phyloP scores from a whole-genome alignment of 495 filamentous ascomycete genomes.

The Massariosphaeria phaeospora region DNA sequence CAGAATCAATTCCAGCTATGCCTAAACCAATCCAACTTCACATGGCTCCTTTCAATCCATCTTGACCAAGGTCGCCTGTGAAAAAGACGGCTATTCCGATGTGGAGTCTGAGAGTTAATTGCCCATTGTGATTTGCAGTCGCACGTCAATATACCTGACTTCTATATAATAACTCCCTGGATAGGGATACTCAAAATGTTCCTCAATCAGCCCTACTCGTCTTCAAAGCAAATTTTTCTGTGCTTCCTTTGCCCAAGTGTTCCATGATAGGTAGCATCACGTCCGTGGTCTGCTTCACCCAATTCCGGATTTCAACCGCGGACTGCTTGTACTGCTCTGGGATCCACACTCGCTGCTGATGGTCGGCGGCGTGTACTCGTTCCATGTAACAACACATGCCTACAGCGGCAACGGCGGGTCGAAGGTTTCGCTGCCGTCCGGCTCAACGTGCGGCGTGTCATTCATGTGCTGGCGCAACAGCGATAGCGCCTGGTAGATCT shows the following conservation, averaged over 20 bases:
- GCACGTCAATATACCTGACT: constrained; percentile 8
- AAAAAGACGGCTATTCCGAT: constrained; percentile 8
- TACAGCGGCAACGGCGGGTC: constrained; percentile 13
- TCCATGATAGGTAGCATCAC: constrained; percentile 2
- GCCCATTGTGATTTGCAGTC: constrained; percentile 6
- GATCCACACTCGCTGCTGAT: too few species aligned
- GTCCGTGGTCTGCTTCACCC: too few species aligned
- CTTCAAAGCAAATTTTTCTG: neutral
- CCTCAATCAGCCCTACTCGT: constrained; percentile 3
- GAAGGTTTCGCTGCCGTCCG: constrained; percentile 16
- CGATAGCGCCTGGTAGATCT: constrained; percentile 17
- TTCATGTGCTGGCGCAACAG: constrained; percentile 19
- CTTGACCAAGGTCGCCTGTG: constrained; percentile 12
- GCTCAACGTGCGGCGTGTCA: constrained; percentile 17
- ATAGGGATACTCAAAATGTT: constrained; percentile 5
- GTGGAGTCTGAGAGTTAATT: constrained; percentile 1
- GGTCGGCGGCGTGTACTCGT: too few species aligned
- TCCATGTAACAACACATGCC: too few species aligned
- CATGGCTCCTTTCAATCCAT: constrained; percentile 10
- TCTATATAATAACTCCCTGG: constrained; percentile 1
- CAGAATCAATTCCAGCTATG: constrained; percentile 9
- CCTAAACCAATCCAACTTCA: constrained; percentile 15
- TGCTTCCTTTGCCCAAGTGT: constrained; percentile 1
- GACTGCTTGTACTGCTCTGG: too few species aligned
- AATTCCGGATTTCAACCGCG: too few species aligned